phyloP scores from a whole-genome alignment of 2,329 filamentous ascomycete species.

The Zasmidium angulare region DNA sequence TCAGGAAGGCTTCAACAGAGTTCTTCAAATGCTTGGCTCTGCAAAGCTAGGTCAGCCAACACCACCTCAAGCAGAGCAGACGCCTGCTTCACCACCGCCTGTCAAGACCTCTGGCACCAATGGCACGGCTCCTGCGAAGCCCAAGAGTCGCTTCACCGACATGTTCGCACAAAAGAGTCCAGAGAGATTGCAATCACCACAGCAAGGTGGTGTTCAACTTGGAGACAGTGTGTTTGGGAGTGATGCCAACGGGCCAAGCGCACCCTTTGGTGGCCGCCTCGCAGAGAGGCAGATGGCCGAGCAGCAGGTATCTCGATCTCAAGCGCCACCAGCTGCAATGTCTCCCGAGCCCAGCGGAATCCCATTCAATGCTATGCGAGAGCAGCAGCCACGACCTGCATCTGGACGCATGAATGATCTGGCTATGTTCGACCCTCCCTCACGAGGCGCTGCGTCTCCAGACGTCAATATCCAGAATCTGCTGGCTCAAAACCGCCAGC shows the following conservation, averaged over 20 bases:
- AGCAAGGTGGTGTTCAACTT: conserved; percentile 14
- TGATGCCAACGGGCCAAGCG: conserved; percentile 14
- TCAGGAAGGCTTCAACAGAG: conserved; percentile 71
- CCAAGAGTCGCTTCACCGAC: conserved; percentile 33
- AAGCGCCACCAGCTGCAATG: conserved; percentile 13
- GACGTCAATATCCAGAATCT: conserved; percentile 37
- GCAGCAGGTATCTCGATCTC: conserved; percentile 12
- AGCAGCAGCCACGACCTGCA: conserved; percentile 25
- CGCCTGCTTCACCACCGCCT: conserved; percentile 25
- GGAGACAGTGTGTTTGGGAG: conserved; percentile 18
- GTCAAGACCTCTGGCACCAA: conserved; percentile 23
- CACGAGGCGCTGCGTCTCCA: conserved; percentile 31
- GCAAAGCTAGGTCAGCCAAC: conserved; percentile 40
- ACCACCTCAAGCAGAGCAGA: conserved; percentile 19
- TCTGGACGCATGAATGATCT: conserved; percentile 24
- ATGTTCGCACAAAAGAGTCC: conserved; percentile 36
- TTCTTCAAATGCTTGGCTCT: conserved; percentile 76
- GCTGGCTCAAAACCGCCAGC: conserved; percentile 41
- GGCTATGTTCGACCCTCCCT: conserved; percentile 29
- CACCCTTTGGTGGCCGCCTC: neutral
- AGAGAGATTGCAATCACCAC: conserved; percentile 31
- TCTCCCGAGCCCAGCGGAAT: conserved; percentile 25
- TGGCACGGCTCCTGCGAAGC: conserved; percentile 22
- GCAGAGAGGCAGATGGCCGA: conserved; percentile 12
- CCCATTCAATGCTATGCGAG: conserved; percentile 21